A percentile compares a stretch with the other conserved stretches of the same genome.
These are phyloP conservation scores for Mycena olivaceomarginata DNA, from an alignment of 768 basidiomycete genomes.

Conservation along the genomic window DNA sequence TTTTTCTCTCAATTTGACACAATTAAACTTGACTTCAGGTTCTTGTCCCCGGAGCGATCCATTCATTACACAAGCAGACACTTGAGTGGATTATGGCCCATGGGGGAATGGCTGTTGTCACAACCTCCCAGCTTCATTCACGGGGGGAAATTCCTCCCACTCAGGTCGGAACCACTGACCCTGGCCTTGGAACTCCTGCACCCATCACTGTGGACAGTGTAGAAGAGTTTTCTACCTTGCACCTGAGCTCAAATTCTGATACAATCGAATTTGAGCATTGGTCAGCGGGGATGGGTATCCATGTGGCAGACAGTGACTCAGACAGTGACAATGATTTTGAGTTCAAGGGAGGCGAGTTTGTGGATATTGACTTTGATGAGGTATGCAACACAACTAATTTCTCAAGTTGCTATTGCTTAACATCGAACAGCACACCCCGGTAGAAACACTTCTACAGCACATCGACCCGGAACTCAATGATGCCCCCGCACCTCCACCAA, in stretches of 20 bases:
- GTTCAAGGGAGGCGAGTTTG: neutral
- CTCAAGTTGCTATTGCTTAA: too few relatives aligned
- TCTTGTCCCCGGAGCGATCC: constrained; percentile 9
- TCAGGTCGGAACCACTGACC: neutral
- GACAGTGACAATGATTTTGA: neutral
- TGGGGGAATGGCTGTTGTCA: neutral
- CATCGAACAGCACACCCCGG: too few relatives aligned
- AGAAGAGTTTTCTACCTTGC: neutral
- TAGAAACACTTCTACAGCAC: too few relatives aligned
- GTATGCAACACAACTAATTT: too few relatives aligned
- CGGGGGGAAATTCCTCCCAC: neutral
- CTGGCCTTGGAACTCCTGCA: neutral
- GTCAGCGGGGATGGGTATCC: neutral
- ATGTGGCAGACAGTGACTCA: neutral
- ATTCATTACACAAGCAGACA: constrained; percentile 17
- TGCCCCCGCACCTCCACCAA: too few relatives aligned
- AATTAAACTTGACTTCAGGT: neutral
- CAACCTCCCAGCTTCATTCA: constrained; percentile 11
- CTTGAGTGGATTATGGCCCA: constrained; percentile 10
- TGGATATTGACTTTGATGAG: neutral
- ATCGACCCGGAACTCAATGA: too few relatives aligned
- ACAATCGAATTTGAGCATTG: neutral
- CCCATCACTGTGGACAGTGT: neutral
- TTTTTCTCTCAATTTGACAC: too few relatives aligned
- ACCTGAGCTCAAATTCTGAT: neutral